Conservation (phyloP, 192 early-diverging fungal genomes). For the Backusella westeae region DNA sequence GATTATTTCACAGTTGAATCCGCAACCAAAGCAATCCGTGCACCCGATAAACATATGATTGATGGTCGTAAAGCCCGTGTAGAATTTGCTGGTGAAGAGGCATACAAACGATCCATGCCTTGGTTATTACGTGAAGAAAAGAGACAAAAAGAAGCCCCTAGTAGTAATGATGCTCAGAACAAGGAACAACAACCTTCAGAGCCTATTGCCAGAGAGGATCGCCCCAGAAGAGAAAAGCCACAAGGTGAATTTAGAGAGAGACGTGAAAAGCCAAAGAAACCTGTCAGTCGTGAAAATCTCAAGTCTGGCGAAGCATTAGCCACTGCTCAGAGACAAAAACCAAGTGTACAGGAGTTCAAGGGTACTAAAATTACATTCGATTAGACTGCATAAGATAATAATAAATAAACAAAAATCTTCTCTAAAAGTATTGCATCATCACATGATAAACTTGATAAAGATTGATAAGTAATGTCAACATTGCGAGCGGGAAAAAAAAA, state of each 20-base stretch:
- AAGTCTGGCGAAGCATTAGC: slow-evolving; percentile 47
- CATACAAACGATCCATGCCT: slow-evolving; percentile 63
- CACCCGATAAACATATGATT: slow-evolving; percentile 51
- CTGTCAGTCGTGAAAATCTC: slow-evolving; percentile 32
- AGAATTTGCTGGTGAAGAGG: slow-evolving; percentile 68
- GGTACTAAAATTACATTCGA: slow-evolving; percentile 69
- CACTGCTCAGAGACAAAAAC: slow-evolving; percentile 40
- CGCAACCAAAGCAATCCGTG: slow-evolving; percentile 61
- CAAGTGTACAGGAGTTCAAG: slow-evolving; percentile 57
- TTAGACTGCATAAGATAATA: slow-evolving; percentile 10
- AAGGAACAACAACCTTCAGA: slow-evolving; percentile 9
- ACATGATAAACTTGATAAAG: no score
- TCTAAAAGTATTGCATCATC: not conserved
- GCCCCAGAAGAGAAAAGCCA: slow-evolving; percentile 17
- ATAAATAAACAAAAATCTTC: slow-evolving; percentile 26
- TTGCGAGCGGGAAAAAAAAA: no score
- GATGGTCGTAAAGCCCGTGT: slow-evolving; percentile 57
- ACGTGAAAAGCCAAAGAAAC: slow-evolving; percentile 11
- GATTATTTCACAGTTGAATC: slow-evolving; percentile 62
- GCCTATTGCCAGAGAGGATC: slow-evolving; percentile 24
- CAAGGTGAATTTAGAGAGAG: slow-evolving; percentile 17
- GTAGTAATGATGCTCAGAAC: not conserved
- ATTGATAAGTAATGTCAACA: no score
- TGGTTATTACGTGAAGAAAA: slow-evolving; percentile 47
- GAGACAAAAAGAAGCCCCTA: slow-evolving; percentile 16